These are phyloP conservation scores for Platanthera guangdongensis DNA, from an alignment of 106 monocot genomes.

Conservation along the genomic window DNA sequence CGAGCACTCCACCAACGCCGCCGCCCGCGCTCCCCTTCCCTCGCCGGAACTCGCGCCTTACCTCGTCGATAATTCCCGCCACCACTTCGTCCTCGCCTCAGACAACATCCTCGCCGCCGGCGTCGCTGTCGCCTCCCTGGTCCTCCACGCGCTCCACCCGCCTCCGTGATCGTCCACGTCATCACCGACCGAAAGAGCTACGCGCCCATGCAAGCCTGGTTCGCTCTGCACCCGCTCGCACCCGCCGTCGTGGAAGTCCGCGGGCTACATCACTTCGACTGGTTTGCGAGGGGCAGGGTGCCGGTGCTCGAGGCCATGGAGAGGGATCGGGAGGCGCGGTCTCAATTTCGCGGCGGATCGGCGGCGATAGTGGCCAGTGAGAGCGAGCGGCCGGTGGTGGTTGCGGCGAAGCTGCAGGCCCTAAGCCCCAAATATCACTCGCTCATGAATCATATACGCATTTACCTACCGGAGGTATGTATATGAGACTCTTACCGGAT, in stretches of 20 bases:
- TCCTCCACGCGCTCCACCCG: conserved; percentile 32
- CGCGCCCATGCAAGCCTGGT: conserved; percentile 84
- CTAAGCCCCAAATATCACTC: conserved; percentile 78
- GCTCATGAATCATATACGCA: conserved; percentile 73
- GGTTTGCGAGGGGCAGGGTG: conserved; percentile 59
- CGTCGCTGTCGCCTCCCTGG: conserved; percentile 58
- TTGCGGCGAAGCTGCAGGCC: conserved; percentile 78
- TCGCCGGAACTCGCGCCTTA: conserved; percentile 28
- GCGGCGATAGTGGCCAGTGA: conserved; percentile 39
- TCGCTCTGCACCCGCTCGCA: conserved; percentile 51
- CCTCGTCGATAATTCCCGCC: conserved; percentile 39
- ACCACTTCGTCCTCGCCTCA: conserved; percentile 73
- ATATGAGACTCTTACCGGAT: background rate
- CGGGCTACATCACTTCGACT: conserved; percentile 70
- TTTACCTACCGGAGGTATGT: conserved; percentile 77
- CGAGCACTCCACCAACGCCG: conserved; percentile 56
- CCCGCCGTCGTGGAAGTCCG: conserved; percentile 73
- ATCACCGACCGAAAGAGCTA: conserved; percentile 71
- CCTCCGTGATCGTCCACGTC: conserved; percentile 44
- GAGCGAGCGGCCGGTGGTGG: conserved; percentile 51
- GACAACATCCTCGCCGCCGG: conserved; percentile 72
- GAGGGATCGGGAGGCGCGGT: conserved; percentile 47
- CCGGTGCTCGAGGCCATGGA: conserved; percentile 79
- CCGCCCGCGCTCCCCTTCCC: conserved; percentile 55
- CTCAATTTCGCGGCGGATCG: conserved; percentile 60